A percentile compares a stretch with the other conserved stretches of the same genome.
These are phyloP conservation scores for Cyclotella distinguenda DNA, from an alignment of 108 stramenopile species.

Conservation along the genomic window DNA sequence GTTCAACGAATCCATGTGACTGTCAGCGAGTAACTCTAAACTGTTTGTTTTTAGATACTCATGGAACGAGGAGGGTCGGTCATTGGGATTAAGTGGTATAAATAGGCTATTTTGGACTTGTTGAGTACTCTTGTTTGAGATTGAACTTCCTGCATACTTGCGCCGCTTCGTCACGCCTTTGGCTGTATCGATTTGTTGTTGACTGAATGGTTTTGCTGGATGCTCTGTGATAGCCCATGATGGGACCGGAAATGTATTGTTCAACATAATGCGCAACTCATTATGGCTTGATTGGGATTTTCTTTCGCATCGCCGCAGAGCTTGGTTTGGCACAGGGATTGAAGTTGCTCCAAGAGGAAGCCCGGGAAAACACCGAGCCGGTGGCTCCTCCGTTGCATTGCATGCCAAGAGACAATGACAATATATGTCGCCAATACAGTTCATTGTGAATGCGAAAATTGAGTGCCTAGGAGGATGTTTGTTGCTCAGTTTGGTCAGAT, in stretches of 20 bases:
- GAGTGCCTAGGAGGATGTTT: conserved; percentile 14
- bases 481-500: conserved; percentile 16
- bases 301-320: background rate
- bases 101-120: too few relatives aligned
- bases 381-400: conserved; percentile 19
- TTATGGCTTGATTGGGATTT: background rate
- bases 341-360: conserved; percentile 55
- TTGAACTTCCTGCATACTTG: too few relatives aligned
- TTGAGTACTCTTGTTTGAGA: too few relatives aligned
- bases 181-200: too few relatives aligned
- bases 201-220: background rate
- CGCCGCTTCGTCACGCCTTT: too few relatives aligned
- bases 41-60: background rate
- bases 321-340: conserved; percentile 34
- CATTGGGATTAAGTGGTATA: too few relatives aligned
- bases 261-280: conserved; percentile 17
- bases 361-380: conserved; percentile 25
- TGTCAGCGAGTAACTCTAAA: background rate
- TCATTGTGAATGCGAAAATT: conserved; percentile 58
- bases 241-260: conserved; percentile 33
- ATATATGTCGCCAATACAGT: conserved; percentile 69
- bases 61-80: background rate
- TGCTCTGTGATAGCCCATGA: conserved; percentile 24
- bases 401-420: conserved; percentile 56
- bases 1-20: background rate